Percentiles rank a stretch among this genome's conserved stretches.
Evolutionary conservation across 192 early-diverging fungal genomes (phyloP).

Genomic region (Umbelopsis isabellina): DNA sequence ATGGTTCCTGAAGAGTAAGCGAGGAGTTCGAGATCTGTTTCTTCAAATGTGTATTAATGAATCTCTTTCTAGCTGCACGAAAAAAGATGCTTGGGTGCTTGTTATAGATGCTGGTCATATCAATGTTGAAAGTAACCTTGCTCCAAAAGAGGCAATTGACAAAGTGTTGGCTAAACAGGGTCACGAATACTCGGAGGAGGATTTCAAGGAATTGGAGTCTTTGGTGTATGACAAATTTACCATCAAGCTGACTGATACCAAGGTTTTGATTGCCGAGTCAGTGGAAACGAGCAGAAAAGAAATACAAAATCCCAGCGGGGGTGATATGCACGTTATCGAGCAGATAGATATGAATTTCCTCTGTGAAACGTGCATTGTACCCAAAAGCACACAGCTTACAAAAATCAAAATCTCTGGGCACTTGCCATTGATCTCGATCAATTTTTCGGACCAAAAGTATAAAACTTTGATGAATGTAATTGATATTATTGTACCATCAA

Average conservation of each 20-base stretch:
- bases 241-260: slow-evolving; percentile 66
- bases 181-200: slow-evolving; percentile 53
- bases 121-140: slow-evolving; percentile 71
- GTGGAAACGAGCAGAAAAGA: slow-evolving; percentile 28
- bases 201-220: slow-evolving; percentile 64
- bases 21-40: background rate
- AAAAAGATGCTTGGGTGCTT: slow-evolving; percentile 57
- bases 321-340: slow-evolving; percentile 65
- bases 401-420: slow-evolving; percentile 70
- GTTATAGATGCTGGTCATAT: slow-evolving; percentile 85
- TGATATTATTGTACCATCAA: slow-evolving; percentile 59
- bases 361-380: slow-evolving; percentile 76
- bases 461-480: slow-evolving; percentile 75
- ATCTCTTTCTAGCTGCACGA: slow-evolving; percentile 37
- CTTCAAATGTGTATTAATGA: background rate
- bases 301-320: slow-evolving; percentile 26
- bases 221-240: slow-evolving; percentile 84
- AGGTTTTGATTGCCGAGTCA: slow-evolving; percentile 66
- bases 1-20: slow-evolving; percentile 63
- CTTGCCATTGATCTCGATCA: slow-evolving; percentile 73
- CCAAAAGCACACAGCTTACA: slow-evolving; percentile 64
- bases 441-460: slow-evolving; percentile 85
- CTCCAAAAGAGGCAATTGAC: slow-evolving; percentile 59
- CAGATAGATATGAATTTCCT: slow-evolving; percentile 69
- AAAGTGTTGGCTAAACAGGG: slow-evolving; percentile 64